Evolutionary conservation across 306 rosid genomes (phyloP), one percentile per base, ranked within the genome.

Genomic region (Pueraria montana): DNA sequence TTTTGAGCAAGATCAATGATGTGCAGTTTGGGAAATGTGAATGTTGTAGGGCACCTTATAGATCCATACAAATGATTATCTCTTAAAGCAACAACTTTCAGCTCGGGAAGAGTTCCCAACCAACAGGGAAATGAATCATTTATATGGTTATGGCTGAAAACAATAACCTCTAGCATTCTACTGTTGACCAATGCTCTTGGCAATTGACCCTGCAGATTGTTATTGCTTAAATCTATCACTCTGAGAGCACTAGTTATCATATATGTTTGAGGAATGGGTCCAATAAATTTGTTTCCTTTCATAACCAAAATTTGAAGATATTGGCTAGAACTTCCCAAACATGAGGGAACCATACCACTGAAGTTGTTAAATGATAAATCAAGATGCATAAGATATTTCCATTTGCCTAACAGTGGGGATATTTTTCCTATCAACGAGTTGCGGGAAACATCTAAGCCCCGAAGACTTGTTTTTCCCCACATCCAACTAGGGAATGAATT

Each of bases 91-190:
- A n/a, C n/a, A n/a, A n/a, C n/a, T n/a, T n/a, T n/a, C n/a, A n/a
- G n/a, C n/a, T n/a, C n/a, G n/a, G n/a, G n/a, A n/a, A 80, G 88
- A 27, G 43, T 20, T 46, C 87, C 88, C 20, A 83, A 14, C 86
- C 88, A 88, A 3, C 59, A 84, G 2, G 89, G 91, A 59, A 89
- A 89, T 40, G 66, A 42, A 53, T 79, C 84, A 62, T 61, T 81
- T 17, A 81, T 73, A 0, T 21, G 66, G 30, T 81, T 62, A 30
- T 48, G 32, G 12, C 80, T 63, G 1, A 81, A 17, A 63, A 48
- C 67, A 16, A 81, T 24, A 73, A 4, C 49, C 80, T 81, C 56
- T 11, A 59, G 24, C 78, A 12, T 58, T 80, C 24, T 26, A 42
- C 78, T 59, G 2, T 56, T 80, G 40, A 27, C 81, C 11, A n/a